Conservation (phyloP, 2,329 filamentous ascomycete species). For the Balansia obtecta region DNA sequence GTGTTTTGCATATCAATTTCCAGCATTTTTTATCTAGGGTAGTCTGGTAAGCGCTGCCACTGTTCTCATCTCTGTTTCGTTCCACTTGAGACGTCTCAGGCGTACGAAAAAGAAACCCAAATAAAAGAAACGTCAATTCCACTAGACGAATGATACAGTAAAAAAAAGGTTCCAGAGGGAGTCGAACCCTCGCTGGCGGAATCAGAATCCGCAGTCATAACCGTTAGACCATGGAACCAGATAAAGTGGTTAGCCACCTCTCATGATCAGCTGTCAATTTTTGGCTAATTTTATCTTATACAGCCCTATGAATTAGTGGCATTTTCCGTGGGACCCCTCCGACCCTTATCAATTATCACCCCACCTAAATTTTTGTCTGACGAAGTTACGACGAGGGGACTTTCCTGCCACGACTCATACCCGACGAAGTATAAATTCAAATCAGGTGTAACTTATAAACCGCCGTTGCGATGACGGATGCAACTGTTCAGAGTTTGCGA, state of each 20-base stretch:
- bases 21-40: no score
- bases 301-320: fast-evolving
- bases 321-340: neutral
- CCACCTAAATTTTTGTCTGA: slow-evolving; percentile 22
- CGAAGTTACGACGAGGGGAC: neutral
- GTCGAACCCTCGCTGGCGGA: slow-evolving; percentile 26
- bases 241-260: slow-evolving; percentile 15
- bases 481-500: slow-evolving; percentile 52
- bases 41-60: no score
- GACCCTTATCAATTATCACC: slow-evolving; percentile 11
- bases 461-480: slow-evolving; percentile 12
- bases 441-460: neutral
- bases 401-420: neutral
- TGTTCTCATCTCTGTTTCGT: no score
- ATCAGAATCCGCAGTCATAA: slow-evolving; percentile 25
- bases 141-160: fast-evolving
- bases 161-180: slow-evolving; percentile 21
- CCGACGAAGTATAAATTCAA: neutral
- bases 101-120: neutral
- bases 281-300: slow-evolving; percentile 1
- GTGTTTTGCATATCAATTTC: no score
- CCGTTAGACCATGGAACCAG: slow-evolving; percentile 24
- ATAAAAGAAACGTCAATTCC: neutral
- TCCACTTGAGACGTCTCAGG: neutral
- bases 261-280: slow-evolving; percentile 7